Percentiles rank a stretch among this genome's conserved stretches.
Conservation (phyloP, 2,329 filamentous ascomycete genomes). For the Apiospora phragmitis region DNA sequence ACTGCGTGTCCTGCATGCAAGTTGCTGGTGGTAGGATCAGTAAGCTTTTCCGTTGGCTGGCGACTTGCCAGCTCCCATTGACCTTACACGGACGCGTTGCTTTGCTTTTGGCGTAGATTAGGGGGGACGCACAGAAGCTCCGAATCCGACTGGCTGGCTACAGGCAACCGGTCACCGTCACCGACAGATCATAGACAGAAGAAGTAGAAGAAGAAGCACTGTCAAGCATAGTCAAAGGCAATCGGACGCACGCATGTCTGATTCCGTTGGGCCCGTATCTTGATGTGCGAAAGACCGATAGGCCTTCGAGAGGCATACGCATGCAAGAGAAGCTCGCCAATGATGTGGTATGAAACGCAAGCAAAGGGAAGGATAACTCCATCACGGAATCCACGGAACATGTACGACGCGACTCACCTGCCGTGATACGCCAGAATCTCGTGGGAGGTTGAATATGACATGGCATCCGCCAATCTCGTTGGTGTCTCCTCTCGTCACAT, state of each 20-base stretch:
- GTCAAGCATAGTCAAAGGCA: neutral
- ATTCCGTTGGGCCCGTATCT: neutral
- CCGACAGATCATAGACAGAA: neutral
- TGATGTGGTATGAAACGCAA: neutral
- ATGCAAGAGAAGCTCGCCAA: neutral
- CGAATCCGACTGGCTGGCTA: neutral
- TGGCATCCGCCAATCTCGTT: neutral
- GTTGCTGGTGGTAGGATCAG: neutral
- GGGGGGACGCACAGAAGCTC: neutral
- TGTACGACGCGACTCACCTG: neutral
- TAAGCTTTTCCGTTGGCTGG: neutral
- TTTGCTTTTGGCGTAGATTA: neutral
- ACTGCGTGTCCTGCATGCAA: neutral
- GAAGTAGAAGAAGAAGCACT: neutral
- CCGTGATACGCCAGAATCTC: neutral
- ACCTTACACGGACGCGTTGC: neutral
- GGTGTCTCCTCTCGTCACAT: neutral
- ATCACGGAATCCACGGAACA: neutral
- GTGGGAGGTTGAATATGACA: neutral
- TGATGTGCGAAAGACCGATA: neutral
- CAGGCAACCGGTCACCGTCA: neutral
- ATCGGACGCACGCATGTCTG: neutral
- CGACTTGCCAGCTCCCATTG: neutral
- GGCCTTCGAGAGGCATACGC: neutral
- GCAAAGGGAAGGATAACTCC: neutral